Evolutionary conservation across 331 rosid species (phyloP), one percentile per base, ranked within the genome.

Genomic region (Telfairia occidentalis): DNA sequence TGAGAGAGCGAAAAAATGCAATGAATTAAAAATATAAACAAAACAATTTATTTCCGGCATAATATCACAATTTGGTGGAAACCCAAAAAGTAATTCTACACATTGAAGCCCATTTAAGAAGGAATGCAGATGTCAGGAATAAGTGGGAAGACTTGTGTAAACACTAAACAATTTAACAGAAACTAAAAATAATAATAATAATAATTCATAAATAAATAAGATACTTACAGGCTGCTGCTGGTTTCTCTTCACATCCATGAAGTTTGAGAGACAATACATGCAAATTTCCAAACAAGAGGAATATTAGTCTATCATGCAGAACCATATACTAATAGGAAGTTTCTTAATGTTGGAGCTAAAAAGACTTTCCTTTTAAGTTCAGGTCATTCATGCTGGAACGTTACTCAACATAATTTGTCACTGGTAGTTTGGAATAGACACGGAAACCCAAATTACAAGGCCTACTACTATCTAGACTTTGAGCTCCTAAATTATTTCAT

Each of bases 191-290:
- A n/a, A 23, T 63, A 35, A n/a, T 9, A 24, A n/a, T 3, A n/a
- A 9, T 30, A 29, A 60, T 4, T n/a, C n/a, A 32, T 32, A 8
- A 32, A 61, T 18, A 61, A 34, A 35, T 34, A 63, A 26, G 48
- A 63, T n/a, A 88, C 96, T 91, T 87, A 93, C 98, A 75, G 70
- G 96, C 76, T 77, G 92, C 97, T 0, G 98, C 98, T 2, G 98
- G 97, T 84, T 93, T 93, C 86, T 93, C 98, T 93, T 89, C 85
- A 81, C 76, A 80, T 67, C 81, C 88, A 37, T 79, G 84, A 82
- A 82, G 81, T 81, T 78, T 70, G 82, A 80, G 87, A 78, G 71
- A 83, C 83, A 82, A 73, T 64, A 73, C 83, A 74, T 63, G 55
- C 59, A 74, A 48, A 81, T 38, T 79, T 66, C 48, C 78, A 58